These are phyloP conservation scores for Vitis rotundifolia DNA, from an alignment of 164 flowering plant genomes.

Conservation along the genomic window DNA sequence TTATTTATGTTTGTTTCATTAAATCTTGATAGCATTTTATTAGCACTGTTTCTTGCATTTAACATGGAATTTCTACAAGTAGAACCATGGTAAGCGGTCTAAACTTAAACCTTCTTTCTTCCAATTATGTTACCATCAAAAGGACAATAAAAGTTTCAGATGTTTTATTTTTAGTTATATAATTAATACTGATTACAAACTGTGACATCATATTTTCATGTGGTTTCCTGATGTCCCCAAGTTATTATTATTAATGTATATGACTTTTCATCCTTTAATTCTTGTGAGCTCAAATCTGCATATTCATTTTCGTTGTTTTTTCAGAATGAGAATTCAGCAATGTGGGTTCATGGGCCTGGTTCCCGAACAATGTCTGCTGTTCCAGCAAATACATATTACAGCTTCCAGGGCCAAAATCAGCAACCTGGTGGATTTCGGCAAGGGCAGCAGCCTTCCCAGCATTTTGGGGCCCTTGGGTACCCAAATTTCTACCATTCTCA, in stretches of 20 bases:
- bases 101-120: no score
- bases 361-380: conserved; percentile 74
- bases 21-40: not conserved
- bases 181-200: no score
- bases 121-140: no score
- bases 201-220: no score
- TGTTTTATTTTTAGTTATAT: no score
- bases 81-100: no score
- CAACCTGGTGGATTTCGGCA: conserved; percentile 72
- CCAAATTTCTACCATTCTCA: conserved; percentile 86
- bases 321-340: conserved; percentile 68
- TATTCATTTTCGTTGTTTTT: not conserved
- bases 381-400: conserved; percentile 73
- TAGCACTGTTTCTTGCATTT: not conserved
- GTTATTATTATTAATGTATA: no score
- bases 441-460: conserved; percentile 81
- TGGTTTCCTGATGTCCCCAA: no score
- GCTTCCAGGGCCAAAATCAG: conserved; percentile 73
- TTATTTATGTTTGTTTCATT: not conserved
- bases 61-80: no score
- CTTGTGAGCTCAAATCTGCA: no score
- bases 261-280: no score
- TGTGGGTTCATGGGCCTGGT: conserved; percentile 85
- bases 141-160: no score
- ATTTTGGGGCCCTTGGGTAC: conserved; percentile 62